Evolutionary conservation across 2,329 filamentous ascomycete genomes (phyloP), one percentile per base, ranked within the genome.

Genomic region (Pyrenophora graminea): DNA sequence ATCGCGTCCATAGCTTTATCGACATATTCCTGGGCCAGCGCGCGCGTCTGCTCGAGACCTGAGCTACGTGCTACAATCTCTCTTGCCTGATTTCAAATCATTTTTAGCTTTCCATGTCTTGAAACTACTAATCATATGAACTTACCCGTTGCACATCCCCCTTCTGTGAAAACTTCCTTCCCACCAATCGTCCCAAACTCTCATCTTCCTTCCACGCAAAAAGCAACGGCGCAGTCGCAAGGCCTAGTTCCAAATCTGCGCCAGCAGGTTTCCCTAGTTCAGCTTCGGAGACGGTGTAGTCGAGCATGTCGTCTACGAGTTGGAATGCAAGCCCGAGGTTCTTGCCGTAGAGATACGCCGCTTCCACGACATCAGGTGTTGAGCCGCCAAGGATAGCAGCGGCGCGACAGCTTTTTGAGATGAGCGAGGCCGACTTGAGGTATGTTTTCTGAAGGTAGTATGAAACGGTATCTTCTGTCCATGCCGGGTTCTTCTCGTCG

Each of bases 381-480:
- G 87, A 84, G 12, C 90, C 86, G 25, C 94, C 92, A 15, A 99
- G 81, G 39, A 99, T 78, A 2, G 94, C 93, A 2, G 94, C 85
- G 0, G 93, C 91, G 42, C 94, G 87, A 74, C 93, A 97, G 25
- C 90, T 95, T 76, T 99, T 99, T 71, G 90, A 95, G 70, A 99
- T 97, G 66, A 99, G 79, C 60, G 90, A 95, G 3, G 94, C 94
- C 1, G 91, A 95, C 79, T 99, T 99, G 62, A 99, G 83, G 70
- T 99, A 99, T 23, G 94, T 99, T 82, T 99, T 99, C 71, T 97
- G 91, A 43, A 99, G 80, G 72, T 99, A 99, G 77, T 99, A 97
- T 21, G 85, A 83, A 55, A 99, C 83, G 1, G 91, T 89, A 45
- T 96, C 90, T 67, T 97, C 90, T 1, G 88, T 94, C 84, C 89